phyloP scores from a whole-genome alignment of 202 grass and related monocot genomes.

The Schoenoplectus tabernaemontani region DNA sequence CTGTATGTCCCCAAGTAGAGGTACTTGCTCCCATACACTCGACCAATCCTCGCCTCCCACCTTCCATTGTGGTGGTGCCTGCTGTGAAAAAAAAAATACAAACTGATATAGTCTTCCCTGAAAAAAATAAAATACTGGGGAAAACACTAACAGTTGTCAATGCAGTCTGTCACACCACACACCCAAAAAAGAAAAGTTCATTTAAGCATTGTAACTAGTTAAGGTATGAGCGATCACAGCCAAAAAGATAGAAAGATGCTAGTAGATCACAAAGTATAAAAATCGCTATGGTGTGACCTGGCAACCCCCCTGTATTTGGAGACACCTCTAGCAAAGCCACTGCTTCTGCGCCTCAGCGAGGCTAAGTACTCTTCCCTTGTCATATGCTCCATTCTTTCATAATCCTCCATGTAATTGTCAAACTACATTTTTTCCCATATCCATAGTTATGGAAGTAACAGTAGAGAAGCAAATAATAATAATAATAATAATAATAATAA shows the following conservation, averaged over 20 bases:
- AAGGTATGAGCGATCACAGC: background rate
- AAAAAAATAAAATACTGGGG: background rate
- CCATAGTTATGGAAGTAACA: background rate
- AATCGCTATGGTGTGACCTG: conserved; percentile 9
- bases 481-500: too few relatives aligned
- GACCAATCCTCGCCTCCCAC: conserved; percentile 71
- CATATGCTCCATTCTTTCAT: conserved; percentile 44
- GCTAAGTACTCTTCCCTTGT: conserved; percentile 52
- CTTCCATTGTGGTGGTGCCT: conserved; percentile 54
- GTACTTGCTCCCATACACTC: conserved; percentile 34
- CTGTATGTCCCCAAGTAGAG: conserved; percentile 50
- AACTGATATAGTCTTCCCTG: background rate
- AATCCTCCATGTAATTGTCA: conserved; percentile 40
- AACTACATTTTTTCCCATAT: conserved; percentile 25
- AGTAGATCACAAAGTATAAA: conserved; percentile 6
- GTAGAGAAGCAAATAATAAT: background rate
- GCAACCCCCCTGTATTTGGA: conserved; percentile 67
- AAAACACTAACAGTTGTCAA: background rate
- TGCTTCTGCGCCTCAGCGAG: conserved; percentile 50
- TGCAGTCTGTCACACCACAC: background rate
- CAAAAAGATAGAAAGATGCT: background rate
- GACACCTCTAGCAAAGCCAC: conserved; percentile 60
- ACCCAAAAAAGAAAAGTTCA: background rate
- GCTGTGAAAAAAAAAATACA: background rate
- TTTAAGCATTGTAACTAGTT: background rate